Evolutionary conservation across 495 filamentous ascomycete species (phyloP), one percentile per base, ranked within the genome.

Genomic region (Lasiosphaeria ovina): DNA sequence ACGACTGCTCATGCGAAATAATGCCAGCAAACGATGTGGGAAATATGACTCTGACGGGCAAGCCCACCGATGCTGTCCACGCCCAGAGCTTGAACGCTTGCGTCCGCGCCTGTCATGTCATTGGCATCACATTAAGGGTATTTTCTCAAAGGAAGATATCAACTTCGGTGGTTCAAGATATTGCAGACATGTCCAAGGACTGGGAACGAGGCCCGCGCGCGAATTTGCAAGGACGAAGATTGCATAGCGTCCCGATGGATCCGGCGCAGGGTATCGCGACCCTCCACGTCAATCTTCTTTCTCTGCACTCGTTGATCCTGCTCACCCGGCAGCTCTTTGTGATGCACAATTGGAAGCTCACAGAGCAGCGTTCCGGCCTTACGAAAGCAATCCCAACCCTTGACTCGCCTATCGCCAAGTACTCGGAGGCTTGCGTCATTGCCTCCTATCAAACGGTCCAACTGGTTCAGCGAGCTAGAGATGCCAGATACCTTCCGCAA

Each of bases 311-410:
- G 2, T 85, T 91, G 51, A 83, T 91, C 31, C 76, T 92, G 5
- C 76, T 92, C n/a, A 85, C 83, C 34, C 74, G 85, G 53, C 89
- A 89, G 4, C 87, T 92, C 63, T 87, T 91, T 55, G 74, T 91
- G 67, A 78, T 73, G 69, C 71, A 59, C 63, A 74, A 57, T 62
- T 73, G 62, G 72, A 75, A 67, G 66, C 66, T 70, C 0, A 62
- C 67, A 14, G 68, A 72, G 53, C 60, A 69, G 54, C 68, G 70
- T 6, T 66, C 65, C 5, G 71, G 73, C 12, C 64, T 65, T 54
- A 65, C 68, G 54, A 66, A 69, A 12, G 66, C 67, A 36, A 38
- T 54, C 10, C 62, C 65, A 12, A 69, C 71, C 1, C 54, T 64
- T 33, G 72, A 73, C 44, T 69, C 73, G 11, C 71, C 79, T 16